These are phyloP conservation scores for Verticillium albo-atrum DNA, from an alignment of 2,329 filamentous ascomycete genomes.

Conservation along the genomic window DNA sequence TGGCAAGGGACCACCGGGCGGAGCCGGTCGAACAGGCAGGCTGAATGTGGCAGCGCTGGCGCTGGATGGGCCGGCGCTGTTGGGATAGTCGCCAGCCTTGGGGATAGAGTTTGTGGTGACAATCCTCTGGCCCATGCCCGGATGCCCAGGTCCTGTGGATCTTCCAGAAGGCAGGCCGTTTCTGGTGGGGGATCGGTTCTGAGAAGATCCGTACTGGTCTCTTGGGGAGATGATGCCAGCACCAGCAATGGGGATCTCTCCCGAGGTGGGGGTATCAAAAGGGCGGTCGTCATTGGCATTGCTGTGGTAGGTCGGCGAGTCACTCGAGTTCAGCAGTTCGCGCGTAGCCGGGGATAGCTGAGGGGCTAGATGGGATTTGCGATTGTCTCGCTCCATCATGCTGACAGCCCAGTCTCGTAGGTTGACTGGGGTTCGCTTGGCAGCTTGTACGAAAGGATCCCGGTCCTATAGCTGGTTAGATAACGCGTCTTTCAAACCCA, in stretches of 20 bases:
- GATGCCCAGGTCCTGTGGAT: constrained; percentile 36
- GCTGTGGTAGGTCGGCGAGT: constrained; percentile 48
- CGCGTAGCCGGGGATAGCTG: constrained; percentile 74
- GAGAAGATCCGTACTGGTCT: constrained; percentile 39
- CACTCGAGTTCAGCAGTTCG: constrained; percentile 63
- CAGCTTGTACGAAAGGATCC: constrained; percentile 91
- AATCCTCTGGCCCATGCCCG: constrained; percentile 49
- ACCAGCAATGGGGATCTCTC: constrained; percentile 65
- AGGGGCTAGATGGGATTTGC: constrained; percentile 87
- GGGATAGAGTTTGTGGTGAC: constrained; percentile 49
- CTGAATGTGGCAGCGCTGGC: constrained; percentile 50
- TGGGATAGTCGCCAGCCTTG: constrained; percentile 34
- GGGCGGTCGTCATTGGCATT: constrained; percentile 40
- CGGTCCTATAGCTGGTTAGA: constrained; percentile 59
- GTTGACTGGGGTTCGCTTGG: constrained; percentile 93
- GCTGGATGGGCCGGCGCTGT: constrained; percentile 34
- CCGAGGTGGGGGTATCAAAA: constrained; percentile 61
- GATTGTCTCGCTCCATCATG: constrained; percentile 91
- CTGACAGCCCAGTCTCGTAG: constrained; percentile 89
- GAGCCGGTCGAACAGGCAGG: constrained; percentile 60
- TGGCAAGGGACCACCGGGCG: constrained; percentile 53
- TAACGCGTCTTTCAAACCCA: neutral
- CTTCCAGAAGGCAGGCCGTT: constrained; percentile 43
- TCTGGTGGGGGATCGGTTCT: constrained; percentile 48
- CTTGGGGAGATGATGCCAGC: constrained; percentile 50